A percentile compares a stretch with the other conserved stretches of the same genome.
phyloP scores from a whole-genome alignment of 2,329 filamentous ascomycete genomes.

The Cordyceps sp. region DNA sequence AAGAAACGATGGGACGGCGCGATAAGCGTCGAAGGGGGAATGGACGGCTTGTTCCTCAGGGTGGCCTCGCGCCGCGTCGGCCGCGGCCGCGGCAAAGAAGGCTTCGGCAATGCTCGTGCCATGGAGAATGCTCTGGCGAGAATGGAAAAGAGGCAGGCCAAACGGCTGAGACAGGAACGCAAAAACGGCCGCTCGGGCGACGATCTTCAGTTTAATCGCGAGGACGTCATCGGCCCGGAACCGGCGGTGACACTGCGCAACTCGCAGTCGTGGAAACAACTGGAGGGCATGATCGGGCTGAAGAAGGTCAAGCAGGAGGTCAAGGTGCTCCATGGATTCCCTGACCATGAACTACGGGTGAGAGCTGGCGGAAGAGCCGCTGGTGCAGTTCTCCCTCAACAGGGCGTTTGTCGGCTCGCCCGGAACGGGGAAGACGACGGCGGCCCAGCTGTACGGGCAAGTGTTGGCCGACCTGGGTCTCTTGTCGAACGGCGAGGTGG shows the following conservation, averaged over 20 bases:
- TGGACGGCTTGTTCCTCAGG: slow-evolving; percentile 42
- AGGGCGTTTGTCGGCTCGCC: slow-evolving; percentile 54
- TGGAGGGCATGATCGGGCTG: slow-evolving; percentile 44
- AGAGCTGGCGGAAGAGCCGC: slow-evolving; percentile 43
- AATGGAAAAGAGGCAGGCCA: slow-evolving; percentile 42
- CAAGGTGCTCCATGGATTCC: slow-evolving; percentile 37
- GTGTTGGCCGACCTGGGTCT: slow-evolving; percentile 53
- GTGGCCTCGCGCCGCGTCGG: slow-evolving; percentile 47
- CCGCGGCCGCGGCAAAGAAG: slow-evolving; percentile 41
- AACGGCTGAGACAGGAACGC: slow-evolving; percentile 32
- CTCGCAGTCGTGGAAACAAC: slow-evolving; percentile 37
- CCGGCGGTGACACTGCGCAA: slow-evolving; percentile 33
- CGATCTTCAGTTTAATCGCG: slow-evolving; percentile 42
- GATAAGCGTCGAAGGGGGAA: slow-evolving; percentile 45
- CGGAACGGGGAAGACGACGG: slow-evolving; percentile 61
- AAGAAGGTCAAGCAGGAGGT: slow-evolving; percentile 45
- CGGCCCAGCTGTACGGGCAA: slow-evolving; percentile 55
- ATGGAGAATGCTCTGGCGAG: slow-evolving; percentile 43
- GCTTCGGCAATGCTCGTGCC: slow-evolving; percentile 58
- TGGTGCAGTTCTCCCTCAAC: slow-evolving; percentile 47
- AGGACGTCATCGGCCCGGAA: slow-evolving; percentile 58
- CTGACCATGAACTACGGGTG: slow-evolving; percentile 47
- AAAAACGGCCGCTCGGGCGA: slow-evolving; percentile 24
- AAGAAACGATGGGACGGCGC: slow-evolving; percentile 30
- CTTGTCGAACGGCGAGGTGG: slow-evolving; percentile 52